Base-by-base conservation (phyloP, 2,329 filamentous ascomycete species). In the Trichoderma pleuroti region DNA sequence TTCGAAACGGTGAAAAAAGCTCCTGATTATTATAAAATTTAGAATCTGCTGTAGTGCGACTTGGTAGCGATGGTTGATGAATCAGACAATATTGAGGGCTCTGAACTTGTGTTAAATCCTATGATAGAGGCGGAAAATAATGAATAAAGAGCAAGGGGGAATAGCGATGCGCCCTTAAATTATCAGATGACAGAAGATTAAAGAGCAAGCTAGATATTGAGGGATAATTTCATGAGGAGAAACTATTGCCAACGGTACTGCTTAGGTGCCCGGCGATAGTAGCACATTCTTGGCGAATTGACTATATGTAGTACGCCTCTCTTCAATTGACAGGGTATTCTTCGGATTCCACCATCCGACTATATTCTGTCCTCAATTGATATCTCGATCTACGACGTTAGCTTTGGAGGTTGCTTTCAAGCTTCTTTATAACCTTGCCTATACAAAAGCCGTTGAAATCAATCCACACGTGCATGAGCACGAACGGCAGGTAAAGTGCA, bases 21-120 rank as follows among this genome's bases (percentile, higher is more conserved):
- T 18, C 16, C 36, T 18, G 36, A 42, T 42, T 16, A 42, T 5
- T 2, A 42, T n/a, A 42, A 10, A 42, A 42, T 42, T 42, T 4
- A 18, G 0, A 1, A 39, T 0, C 18, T 42, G 16, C 0, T n/a
- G 16, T 7, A 42, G 36, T 42, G 16, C 3, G 16, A n/a, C 3
- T 0, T 42, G 9, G 18, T 42, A 8, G 16, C 36, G 8, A 42
- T 1, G 36, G 36, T n/a, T 1, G 39, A 42, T 42, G 4, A 10
- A 42, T 3, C 39, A 42, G 39, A n/a, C 1, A n/a, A 42, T 42
- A n/a, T 42, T n/a, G 16, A 1, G 10, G 39, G 1, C 16, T 1
- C 39, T 42, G 39, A 42, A 5, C n/a, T 42, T 1, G 36, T 18
- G 1, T 2, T 42, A 8, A 42, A 42, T 42, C 39, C 16, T 0